Evolutionary conservation across 352 stramenopile genomes (phyloP).

Genomic region (Phytophthora fragariae): DNA sequence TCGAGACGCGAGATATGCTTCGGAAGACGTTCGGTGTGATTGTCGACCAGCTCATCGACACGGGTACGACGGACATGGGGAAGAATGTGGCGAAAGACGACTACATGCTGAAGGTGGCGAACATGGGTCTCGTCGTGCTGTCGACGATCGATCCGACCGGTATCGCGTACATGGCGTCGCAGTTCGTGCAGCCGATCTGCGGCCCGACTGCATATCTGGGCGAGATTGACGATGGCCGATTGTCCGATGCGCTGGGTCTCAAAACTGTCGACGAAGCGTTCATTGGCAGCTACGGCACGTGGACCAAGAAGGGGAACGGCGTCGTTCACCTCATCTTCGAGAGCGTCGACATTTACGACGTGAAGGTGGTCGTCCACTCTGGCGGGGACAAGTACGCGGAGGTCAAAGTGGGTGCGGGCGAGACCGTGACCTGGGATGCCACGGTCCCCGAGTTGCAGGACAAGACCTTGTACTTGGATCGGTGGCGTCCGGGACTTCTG

Average conservation of each 20-base stretch:
- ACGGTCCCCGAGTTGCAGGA: slow-evolving; percentile 22
- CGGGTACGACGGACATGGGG: slow-evolving; percentile 17
- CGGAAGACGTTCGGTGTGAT: slow-evolving; percentile 35
- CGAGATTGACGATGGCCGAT: slow-evolving; percentile 23
- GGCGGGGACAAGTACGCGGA: slow-evolving; percentile 15
- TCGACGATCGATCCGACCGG: slow-evolving; percentile 43
- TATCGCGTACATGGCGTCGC: slow-evolving; percentile 34
- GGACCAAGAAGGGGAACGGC: slow-evolving; percentile 35
- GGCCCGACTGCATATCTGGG: slow-evolving; percentile 30
- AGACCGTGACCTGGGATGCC: slow-evolving; percentile 19
- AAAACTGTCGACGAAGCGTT: slow-evolving; percentile 32
- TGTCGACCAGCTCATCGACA: slow-evolving; percentile 29
- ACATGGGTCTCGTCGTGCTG: slow-evolving; percentile 43
- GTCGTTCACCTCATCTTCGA: slow-evolving; percentile 26
- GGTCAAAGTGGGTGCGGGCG: slow-evolving; percentile 12
- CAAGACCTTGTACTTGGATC: slow-evolving; percentile 27
- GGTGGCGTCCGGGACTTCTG: slow-evolving; percentile 10
- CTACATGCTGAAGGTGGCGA: slow-evolving; percentile 40
- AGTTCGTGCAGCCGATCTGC: slow-evolving; percentile 48
- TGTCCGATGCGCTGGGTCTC: slow-evolving; percentile 25
- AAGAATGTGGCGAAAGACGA: slow-evolving; percentile 22
- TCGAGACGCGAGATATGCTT: slow-evolving; percentile 28
- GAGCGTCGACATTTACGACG: slow-evolving; percentile 28
- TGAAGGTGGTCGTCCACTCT: slow-evolving; percentile 25
- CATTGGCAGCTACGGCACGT: slow-evolving; percentile 34